These are phyloP conservation scores for Monosporascus cannonballus DNA, from an alignment of 2,329 filamentous ascomycete genomes.

Conservation along the genomic window DNA sequence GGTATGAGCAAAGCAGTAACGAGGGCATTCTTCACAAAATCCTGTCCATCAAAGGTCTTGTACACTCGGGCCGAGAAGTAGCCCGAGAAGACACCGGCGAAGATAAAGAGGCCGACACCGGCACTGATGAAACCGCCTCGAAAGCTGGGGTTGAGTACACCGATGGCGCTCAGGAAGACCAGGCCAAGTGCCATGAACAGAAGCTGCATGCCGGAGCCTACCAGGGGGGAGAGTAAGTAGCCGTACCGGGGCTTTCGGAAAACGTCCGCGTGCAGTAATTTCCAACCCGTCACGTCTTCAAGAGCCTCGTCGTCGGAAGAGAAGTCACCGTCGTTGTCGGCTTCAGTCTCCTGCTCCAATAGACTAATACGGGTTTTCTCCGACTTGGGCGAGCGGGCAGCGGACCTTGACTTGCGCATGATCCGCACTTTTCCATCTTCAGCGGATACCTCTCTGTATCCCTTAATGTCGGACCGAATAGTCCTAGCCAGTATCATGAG, in stretches of 20 bases:
- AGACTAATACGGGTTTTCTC: slow-evolving; percentile 51
- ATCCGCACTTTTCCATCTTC: slow-evolving; percentile 60
- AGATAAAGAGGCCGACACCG: slow-evolving; percentile 74
- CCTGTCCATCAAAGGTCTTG: slow-evolving; percentile 71
- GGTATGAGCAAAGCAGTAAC: slow-evolving; percentile 75
- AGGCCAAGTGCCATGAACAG: slow-evolving; percentile 75
- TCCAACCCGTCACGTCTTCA: slow-evolving; percentile 84
- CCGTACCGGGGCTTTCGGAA: slow-evolving; percentile 70
- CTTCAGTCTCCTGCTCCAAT: slow-evolving; percentile 52
- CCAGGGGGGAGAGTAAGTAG: slow-evolving; percentile 68
- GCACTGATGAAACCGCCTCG: slow-evolving; percentile 86
- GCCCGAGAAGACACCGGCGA: slow-evolving; percentile 77
- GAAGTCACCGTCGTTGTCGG: slow-evolving; percentile 46
- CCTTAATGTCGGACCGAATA: slow-evolving; percentile 71
- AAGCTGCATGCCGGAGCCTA: slow-evolving; percentile 82
- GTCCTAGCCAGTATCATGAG: slow-evolving; percentile 77
- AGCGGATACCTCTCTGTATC: slow-evolving; percentile 56
- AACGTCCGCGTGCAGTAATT: slow-evolving; percentile 80
- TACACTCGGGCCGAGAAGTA: slow-evolving; percentile 83
- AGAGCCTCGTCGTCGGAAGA: slow-evolving; percentile 65
- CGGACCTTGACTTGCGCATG: slow-evolving; percentile 41
- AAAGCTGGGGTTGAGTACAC: slow-evolving; percentile 78
- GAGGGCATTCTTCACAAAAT: slow-evolving; percentile 70
- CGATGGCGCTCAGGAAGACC: slow-evolving; percentile 66
- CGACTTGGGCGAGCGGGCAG: slow-evolving; percentile 35